A percentile compares a stretch with the other conserved stretches of the same genome.
Evolutionary conservation across 2,329 filamentous ascomycete genomes (phyloP).

Genomic region (Epichloe coenophiala): DNA sequence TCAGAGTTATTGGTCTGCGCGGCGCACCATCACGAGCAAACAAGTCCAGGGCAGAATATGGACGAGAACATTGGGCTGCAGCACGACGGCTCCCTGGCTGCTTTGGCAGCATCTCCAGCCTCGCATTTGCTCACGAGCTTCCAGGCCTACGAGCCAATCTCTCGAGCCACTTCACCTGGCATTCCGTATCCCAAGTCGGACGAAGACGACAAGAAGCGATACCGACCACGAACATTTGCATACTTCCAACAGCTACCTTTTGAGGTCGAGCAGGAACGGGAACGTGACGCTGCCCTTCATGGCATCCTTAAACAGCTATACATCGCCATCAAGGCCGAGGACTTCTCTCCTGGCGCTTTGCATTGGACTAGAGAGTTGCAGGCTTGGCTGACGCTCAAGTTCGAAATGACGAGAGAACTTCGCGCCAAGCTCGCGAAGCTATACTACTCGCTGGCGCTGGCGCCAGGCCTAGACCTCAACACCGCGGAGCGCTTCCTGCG

Average conservation of each 20-base stretch:
- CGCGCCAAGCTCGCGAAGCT: slow-evolving; percentile 74
- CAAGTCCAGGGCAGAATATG: slow-evolving; percentile 14
- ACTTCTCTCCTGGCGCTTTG: slow-evolving; percentile 84
- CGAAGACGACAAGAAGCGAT: slow-evolving; percentile 46
- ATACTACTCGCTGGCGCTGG: slow-evolving; percentile 86
- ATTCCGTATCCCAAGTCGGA: slow-evolving; percentile 36
- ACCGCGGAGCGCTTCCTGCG: slow-evolving; percentile 84
- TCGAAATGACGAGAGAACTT: slow-evolving; percentile 79
- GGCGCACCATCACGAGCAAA: background rate
- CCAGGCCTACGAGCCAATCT: slow-evolving; percentile 52
- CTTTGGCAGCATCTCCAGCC: slow-evolving; percentile 18
- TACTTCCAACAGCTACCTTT: slow-evolving; percentile 90
- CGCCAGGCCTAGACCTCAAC: slow-evolving; percentile 71
- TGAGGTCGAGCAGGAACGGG: slow-evolving; percentile 62
- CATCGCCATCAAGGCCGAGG: slow-evolving; percentile 78
- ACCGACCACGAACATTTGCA: slow-evolving; percentile 80
- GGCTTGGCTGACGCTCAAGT: slow-evolving; percentile 92
- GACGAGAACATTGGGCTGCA: slow-evolving; percentile 25
- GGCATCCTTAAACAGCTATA: slow-evolving; percentile 92
- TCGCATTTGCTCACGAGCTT: slow-evolving; percentile 24
- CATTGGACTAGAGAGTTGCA: slow-evolving; percentile 96
- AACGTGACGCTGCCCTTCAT: slow-evolving; percentile 65
- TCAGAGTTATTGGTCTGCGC: background rate
- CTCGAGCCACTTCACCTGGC: slow-evolving; percentile 76
- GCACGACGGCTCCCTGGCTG: slow-evolving; percentile 17